phyloP scores from a whole-genome alignment of 1,284 basidiomycete species.

The Ustilago bromivora region DNA sequence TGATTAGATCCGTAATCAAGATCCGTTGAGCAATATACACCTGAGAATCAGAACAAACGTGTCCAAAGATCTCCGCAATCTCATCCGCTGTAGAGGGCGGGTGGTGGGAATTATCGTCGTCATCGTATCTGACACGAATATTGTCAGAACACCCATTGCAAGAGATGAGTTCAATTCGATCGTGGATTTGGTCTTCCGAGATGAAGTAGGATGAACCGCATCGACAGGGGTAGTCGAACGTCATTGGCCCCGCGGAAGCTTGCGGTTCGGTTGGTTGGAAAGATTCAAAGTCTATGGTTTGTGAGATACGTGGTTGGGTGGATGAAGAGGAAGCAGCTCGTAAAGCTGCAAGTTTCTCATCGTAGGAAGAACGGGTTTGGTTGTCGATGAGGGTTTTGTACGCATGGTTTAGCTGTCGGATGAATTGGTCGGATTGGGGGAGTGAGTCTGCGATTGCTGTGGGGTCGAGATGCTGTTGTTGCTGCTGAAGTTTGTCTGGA shows the following conservation, averaged over 20 bases:
- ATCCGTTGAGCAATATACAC: conserved; percentile 50
- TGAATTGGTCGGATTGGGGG: conserved; percentile 26
- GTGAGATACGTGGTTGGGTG: conserved; percentile 27
- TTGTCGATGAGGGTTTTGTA: conserved; percentile 43
- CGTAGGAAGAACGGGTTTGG: conserved; percentile 24
- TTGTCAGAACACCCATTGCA: conserved; percentile 48
- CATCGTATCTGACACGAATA: conserved; percentile 38
- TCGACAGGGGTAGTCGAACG: conserved; percentile 35
- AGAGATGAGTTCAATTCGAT: conserved; percentile 26
- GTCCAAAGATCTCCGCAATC: conserved; percentile 30
- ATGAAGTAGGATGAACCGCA: conserved; percentile 35
- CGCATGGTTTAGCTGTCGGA: conserved; percentile 40
- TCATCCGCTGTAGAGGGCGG: conserved; percentile 1
- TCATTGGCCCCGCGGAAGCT: background rate
- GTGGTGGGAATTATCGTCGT: background rate
- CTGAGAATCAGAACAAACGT: conserved; percentile 42
- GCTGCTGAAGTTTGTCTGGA: conserved; percentile 52
- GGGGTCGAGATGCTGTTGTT: conserved; percentile 16
- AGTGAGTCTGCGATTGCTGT: conserved; percentile 10
- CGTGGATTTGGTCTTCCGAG: conserved; percentile 26
- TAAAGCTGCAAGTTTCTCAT: conserved; percentile 17
- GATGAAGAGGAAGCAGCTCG: conserved; percentile 10
- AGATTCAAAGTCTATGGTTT: conserved; percentile 36
- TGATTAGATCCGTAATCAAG: conserved; percentile 33
- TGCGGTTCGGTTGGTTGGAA: conserved; percentile 19